Percentiles rank a stretch among this genome's conserved stretches.
These are phyloP conservation scores for Myxozyma sirexii DNA, from an alignment of 805 yeast species.

Conservation along the genomic window DNA sequence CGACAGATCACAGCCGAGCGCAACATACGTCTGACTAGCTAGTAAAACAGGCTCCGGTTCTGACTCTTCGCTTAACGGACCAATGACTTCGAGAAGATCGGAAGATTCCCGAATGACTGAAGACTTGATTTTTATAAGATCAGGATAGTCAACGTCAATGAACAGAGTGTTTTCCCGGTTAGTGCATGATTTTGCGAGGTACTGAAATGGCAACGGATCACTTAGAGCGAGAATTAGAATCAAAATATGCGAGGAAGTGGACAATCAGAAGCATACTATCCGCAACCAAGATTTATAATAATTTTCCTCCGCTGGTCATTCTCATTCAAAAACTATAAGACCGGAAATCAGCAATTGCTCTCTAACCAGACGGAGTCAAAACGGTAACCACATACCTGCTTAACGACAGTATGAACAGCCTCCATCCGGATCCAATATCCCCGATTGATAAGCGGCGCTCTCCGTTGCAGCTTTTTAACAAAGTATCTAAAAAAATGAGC, in stretches of 20 bases:
- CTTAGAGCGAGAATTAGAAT: conserved; percentile 18
- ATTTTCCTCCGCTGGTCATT: conserved; percentile 40
- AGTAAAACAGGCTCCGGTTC: conserved; percentile 29
- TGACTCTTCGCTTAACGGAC: not conserved
- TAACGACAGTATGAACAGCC: conserved; percentile 58
- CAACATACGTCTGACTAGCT: conserved; percentile 52
- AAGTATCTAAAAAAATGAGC: conserved; percentile 62
- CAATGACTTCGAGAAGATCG: conserved; percentile 45
- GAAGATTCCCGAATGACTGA: conserved; percentile 53
- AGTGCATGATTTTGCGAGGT: conserved; percentile 43
- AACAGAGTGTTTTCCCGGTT: conserved; percentile 49
- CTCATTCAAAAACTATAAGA: conserved; percentile 14
- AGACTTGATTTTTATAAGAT: conserved; percentile 59
- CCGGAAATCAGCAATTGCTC: not conserved
- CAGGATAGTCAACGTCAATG: conserved; percentile 77
- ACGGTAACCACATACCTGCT: conserved; percentile 44
- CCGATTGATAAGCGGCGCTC: conserved; percentile 79
- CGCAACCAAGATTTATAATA: conserved; percentile 77
- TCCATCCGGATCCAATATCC: conserved; percentile 84
- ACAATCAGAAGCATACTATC: conserved; percentile 47
- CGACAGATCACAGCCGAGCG: conserved; percentile 70
- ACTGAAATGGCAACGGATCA: conserved; percentile 62
- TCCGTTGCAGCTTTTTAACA: conserved; percentile 64
- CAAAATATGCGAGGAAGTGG: not conserved
- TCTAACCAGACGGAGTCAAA: not conserved